These are phyloP conservation scores for Aspergillus sp. DNA, from an alignment of 2,329 filamentous ascomycete species.

Conservation along the genomic window DNA sequence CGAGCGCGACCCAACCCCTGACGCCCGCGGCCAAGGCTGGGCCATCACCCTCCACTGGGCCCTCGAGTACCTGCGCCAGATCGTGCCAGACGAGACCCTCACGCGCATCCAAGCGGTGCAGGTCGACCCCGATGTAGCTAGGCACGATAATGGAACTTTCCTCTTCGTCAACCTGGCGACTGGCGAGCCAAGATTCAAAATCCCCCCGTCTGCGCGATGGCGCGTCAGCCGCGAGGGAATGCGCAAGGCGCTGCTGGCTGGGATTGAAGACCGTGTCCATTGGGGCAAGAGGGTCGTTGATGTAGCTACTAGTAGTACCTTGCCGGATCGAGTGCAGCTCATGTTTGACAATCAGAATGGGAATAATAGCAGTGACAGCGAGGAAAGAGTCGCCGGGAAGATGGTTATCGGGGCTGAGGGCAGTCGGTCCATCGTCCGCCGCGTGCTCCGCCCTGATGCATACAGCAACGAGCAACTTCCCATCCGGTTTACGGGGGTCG, in stretches of 20 bases:
- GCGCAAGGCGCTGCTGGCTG: conserved; percentile 18
- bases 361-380: neutral
- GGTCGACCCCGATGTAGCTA: conserved; percentile 24
- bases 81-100: conserved; percentile 19
- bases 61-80: conserved; percentile 21
- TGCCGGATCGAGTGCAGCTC: neutral
- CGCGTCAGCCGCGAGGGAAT: conserved; percentile 27
- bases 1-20: conserved; percentile 27
- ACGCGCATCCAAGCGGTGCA: conserved; percentile 19
- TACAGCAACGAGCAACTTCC: conserved; percentile 21
- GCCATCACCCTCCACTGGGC: conserved; percentile 29
- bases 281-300: conserved; percentile 21
- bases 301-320: neutral
- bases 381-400: conserved; percentile 9
- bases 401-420: conserved; percentile 24
- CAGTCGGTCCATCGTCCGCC: conserved; percentile 23
- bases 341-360: conserved; percentile 6
- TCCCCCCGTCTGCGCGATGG: conserved; percentile 29
- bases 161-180: conserved; percentile 31
- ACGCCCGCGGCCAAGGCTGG: conserved; percentile 28
- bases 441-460: conserved; percentile 21
- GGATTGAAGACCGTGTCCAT: conserved; percentile 23
- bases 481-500: conserved; percentile 26
- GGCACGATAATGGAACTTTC: conserved; percentile 25
- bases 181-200: conserved; percentile 28